Conservation (phyloP, 495 filamentous ascomycete genomes). For the Pyrenula massariospora region DNA sequence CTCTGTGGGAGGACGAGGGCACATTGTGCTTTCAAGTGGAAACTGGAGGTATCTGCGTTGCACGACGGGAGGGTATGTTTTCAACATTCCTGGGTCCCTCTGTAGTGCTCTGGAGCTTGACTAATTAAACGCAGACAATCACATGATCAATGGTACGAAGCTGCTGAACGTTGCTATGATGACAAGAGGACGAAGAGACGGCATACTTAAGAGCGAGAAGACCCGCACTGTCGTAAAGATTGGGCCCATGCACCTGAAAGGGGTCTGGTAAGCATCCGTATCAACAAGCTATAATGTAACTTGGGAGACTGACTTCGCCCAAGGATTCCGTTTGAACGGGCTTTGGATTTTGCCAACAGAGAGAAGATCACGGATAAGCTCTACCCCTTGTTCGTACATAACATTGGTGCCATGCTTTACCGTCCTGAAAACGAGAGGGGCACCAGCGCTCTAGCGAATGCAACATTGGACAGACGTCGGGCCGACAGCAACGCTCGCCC, state of each 20-base stretch:
- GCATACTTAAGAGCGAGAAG: conserved; percentile 97
- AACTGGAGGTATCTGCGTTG: conserved; percentile 90
- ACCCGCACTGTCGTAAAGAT: conserved; percentile 96
- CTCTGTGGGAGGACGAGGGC: conserved; percentile 96
- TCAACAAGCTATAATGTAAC: too few relatives aligned
- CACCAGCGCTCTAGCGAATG: conserved; percentile 78
- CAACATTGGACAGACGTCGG: conserved; percentile 58
- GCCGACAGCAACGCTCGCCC: conserved; percentile 35
- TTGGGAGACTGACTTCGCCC: conserved; percentile 4
- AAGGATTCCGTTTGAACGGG: conserved; percentile 96
- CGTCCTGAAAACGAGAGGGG: conserved; percentile 80
- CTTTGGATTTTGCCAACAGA: conserved; percentile 96
- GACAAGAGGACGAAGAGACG: conserved; percentile 90
- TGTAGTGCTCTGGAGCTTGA: not conserved
- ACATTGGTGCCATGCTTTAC: conserved; percentile 89
- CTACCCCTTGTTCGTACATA: conserved; percentile 95
- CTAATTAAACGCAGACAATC: conserved; percentile 59
- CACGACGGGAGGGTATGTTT: conserved; percentile 77
- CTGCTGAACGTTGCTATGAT: conserved; percentile 94
- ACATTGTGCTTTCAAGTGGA: conserved; percentile 98
- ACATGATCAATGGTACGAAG: conserved; percentile 99
- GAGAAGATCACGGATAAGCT: conserved; percentile 95
- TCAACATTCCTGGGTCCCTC: not conserved
- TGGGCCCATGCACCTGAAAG: conserved; percentile 97
- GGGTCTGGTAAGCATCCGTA: conserved; percentile 72